Evolutionary conservation across 2,329 filamentous ascomycete genomes (phyloP).

Genomic region (Fusarium heterosporum): DNA sequence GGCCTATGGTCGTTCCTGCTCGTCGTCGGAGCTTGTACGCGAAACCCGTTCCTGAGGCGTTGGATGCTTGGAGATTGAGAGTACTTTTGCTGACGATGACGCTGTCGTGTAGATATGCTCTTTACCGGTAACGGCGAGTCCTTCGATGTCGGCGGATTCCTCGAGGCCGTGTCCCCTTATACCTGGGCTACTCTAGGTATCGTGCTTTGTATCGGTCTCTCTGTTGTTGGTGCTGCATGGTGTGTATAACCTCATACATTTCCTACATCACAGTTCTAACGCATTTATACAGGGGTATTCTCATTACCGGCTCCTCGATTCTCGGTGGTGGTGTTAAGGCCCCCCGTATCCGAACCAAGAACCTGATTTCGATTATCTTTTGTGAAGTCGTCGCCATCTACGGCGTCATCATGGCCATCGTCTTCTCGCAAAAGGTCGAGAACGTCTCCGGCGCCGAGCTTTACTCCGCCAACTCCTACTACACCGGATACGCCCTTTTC

Average conservation of each 20-base stretch:
- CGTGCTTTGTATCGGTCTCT: constrained; percentile 92
- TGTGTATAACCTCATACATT: constrained; percentile 58
- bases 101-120: constrained; percentile 82
- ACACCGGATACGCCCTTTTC: constrained; percentile 94
- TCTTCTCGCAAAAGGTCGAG: constrained; percentile 91
- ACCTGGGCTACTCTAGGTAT: constrained; percentile 94
- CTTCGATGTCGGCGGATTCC: constrained; percentile 96
- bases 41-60: constrained; percentile 20
- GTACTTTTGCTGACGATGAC: constrained; percentile 35
- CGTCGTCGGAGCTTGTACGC: constrained; percentile 83
- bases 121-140: constrained; percentile 96
- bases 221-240: constrained; percentile 97
- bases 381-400: constrained; percentile 99
- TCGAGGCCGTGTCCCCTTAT: constrained; percentile 93
- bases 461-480: constrained; percentile 84
- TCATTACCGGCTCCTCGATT: constrained; percentile 98
- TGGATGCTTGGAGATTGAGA: constrained; percentile 10
- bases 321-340: constrained; percentile 96
- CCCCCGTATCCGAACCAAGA: constrained; percentile 98
- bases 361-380: constrained; percentile 99
- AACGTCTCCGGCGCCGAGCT: constrained; percentile 72
- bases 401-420: constrained; percentile 99
- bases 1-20: constrained; percentile 75
- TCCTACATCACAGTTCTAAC: constrained; percentile 35
- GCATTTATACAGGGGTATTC: constrained; percentile 81